phyloP scores from a whole-genome alignment of 176 grass and related monocot genomes.

The Paspalum vaginatum region DNA sequence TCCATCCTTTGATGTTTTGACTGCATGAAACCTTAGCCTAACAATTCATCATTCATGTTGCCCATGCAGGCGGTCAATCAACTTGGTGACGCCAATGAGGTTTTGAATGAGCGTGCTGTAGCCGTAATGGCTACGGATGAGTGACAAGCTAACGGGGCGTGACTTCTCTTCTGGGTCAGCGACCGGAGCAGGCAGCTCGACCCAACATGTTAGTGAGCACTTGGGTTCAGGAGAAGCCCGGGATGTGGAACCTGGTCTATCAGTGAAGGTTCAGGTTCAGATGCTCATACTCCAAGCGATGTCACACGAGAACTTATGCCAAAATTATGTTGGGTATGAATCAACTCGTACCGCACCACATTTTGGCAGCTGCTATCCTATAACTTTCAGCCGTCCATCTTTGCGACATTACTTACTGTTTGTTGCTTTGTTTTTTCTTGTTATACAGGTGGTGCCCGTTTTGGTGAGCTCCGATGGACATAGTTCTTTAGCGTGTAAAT shows the following conservation, averaged over 20 bases:
- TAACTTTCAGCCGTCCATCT: conserved; percentile 12
- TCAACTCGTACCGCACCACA: conserved; percentile 8
- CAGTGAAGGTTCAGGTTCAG: conserved; percentile 87
- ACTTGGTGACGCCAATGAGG: conserved; percentile 95
- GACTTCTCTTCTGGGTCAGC: conserved; percentile 79
- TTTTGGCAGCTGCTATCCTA: conserved; percentile 18
- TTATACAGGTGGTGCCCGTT: conserved; percentile 90
- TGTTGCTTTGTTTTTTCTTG: conserved; percentile 34
- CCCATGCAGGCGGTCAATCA: conserved; percentile 82
- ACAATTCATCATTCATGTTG: conserved; percentile 24
- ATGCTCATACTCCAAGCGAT: conserved; percentile 89
- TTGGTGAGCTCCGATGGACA: conserved; percentile 60
- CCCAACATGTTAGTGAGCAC: conserved; percentile 52
- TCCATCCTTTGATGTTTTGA: background rate
- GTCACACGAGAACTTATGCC: conserved; percentile 88
- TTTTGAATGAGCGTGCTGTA: conserved; percentile 93
- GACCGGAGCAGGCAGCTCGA: conserved; percentile 45
- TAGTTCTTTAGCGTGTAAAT: conserved; percentile 43
- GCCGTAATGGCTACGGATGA: conserved; percentile 98
- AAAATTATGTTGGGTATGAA: conserved; percentile 92
- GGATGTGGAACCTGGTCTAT: conserved; percentile 69
- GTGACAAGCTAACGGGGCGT: conserved; percentile 90
- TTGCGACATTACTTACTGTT: conserved; percentile 16
- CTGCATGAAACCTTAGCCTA: background rate
- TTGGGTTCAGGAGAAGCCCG: conserved; percentile 63